Conservation (phyloP, 352 stramenopile genomes). For the Pythium phragmiticola region DNA sequence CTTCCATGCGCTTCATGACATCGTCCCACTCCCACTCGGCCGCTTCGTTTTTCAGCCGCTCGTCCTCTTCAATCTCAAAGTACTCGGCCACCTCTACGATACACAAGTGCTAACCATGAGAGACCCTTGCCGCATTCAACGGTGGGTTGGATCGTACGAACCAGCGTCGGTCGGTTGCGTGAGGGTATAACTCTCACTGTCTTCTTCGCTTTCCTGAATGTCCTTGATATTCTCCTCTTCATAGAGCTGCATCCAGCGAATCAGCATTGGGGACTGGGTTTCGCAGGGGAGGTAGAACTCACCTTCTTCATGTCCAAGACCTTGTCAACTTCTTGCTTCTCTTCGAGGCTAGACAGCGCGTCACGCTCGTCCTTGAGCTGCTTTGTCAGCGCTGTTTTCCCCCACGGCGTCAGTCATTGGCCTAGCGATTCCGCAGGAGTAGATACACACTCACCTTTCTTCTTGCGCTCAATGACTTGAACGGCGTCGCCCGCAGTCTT, state of each 20-base stretch:
- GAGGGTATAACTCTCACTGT: slow-evolving; percentile 53
- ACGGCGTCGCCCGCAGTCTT: slow-evolving; percentile 59
- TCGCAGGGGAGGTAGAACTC: background rate
- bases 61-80: slow-evolving; percentile 85
- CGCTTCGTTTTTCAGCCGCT: slow-evolving; percentile 61
- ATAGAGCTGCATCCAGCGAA: slow-evolving; percentile 45
- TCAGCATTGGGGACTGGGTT: background rate
- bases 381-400: slow-evolving; percentile 37
- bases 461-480: slow-evolving; percentile 72
- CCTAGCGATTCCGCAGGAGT: background rate
- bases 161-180: slow-evolving; percentile 60
- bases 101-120: background rate
- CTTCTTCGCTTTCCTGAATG: slow-evolving; percentile 79
- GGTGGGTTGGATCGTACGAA: background rate
- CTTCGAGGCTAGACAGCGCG: slow-evolving; percentile 38
- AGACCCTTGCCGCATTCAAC: background rate
- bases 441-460: slow-evolving; percentile 48
- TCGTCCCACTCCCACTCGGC: slow-evolving; percentile 81
- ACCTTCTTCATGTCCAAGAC: slow-evolving; percentile 76
- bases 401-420: background rate
- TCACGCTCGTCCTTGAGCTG: slow-evolving; percentile 60
- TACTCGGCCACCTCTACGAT: slow-evolving; percentile 73
- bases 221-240: slow-evolving; percentile 84
- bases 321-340: slow-evolving; percentile 59
- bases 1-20: slow-evolving; percentile 85